Evolutionary conservation across 169 alveolate species (phyloP).

Genomic region (Plasmodium blacklocki): DNA sequence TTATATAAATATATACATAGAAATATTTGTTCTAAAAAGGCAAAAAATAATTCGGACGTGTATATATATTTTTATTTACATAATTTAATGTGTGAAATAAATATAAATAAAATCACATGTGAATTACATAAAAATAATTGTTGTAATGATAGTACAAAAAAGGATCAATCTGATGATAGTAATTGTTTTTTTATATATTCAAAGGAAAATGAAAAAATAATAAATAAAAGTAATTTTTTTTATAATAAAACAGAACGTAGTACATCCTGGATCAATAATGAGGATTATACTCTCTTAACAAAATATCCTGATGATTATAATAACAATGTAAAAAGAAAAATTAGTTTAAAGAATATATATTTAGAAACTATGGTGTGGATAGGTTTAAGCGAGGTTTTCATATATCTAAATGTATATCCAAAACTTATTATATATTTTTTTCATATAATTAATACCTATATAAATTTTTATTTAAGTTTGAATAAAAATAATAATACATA

Average conservation of each 20-base stretch:
- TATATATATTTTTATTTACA: constrained; percentile 43
- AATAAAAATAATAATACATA: constrained; percentile 52
- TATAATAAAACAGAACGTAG: background rate
- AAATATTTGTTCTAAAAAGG: constrained; percentile 14
- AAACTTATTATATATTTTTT: constrained; percentile 32
- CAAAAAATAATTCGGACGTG: constrained; percentile 18
- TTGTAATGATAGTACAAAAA: background rate
- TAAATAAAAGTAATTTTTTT: constrained; percentile 11
- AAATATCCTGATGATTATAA: background rate
- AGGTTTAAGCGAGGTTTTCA: constrained; percentile 47
- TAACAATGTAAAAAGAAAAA: constrained; percentile 11
- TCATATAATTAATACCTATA: constrained; percentile 46
- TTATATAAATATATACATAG: constrained; percentile 34
- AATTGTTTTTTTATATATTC: constrained; percentile 43
- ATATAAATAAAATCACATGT: constrained; percentile 53
- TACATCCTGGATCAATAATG: background rate
- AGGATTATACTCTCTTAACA: no score
- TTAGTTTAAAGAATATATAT: constrained; percentile 30
- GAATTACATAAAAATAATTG: constrained; percentile 34
- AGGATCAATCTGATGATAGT: constrained; percentile 2
- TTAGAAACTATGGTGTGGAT: constrained; percentile 57
- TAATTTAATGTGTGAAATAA: constrained; percentile 27
- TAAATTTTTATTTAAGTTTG: constrained; percentile 50
- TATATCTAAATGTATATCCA: constrained; percentile 42
- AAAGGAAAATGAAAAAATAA: constrained; percentile 11